Base-by-base conservation (phyloP, 1,139 yeast genomes). In the Lodderomyces margitis region DNA sequence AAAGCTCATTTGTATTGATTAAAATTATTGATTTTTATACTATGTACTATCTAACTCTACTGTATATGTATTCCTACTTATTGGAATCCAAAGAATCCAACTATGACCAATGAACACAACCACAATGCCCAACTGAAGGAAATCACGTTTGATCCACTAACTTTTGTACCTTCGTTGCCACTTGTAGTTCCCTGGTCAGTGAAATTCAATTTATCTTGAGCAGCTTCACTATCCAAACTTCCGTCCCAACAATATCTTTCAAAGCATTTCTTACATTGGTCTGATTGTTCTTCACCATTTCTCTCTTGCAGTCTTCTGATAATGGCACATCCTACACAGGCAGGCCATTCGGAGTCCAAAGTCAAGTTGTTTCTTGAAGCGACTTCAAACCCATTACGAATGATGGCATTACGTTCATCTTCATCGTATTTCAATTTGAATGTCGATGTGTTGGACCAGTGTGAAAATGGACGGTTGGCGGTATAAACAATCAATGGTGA, bases 241-340 rank as follows among this genome's bases (percentile, higher is more conserved):
- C 92, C 94, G 55, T 85, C 79, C 96, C 96, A 89, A 62, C 97
- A 89, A 64, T 88, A 88, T 32, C 71, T 70, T 28, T 68, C 60
- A 59, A 88, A 85, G 63, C 98, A 91, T 41, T 66, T 49, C 47
- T 76, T 63, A 71, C 97, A 91, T 58, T 85, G 89, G 2, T 75
- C 81, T 6, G 89, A 75, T 48, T 81, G 83, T 15, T 75, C 70
- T 23, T 73, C 61, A 25, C 84, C 83, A 38, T 74, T 66, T 55
- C 95, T 76, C 66, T 88, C 95, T 58, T 84, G 83, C 42, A 84
- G 80, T 60, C 96, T 80, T 62, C 88, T 83, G 44, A 89, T 72
- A 41, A 89, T 79, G 7, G 97, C 97, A 70, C 98, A 89, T 1
- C 91, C 87, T 40, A 89, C 77, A 70, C 97, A 89, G 6, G 84